Base-by-base conservation (phyloP, 352 stramenopile genomes). In the Pythium biforme region DNA sequence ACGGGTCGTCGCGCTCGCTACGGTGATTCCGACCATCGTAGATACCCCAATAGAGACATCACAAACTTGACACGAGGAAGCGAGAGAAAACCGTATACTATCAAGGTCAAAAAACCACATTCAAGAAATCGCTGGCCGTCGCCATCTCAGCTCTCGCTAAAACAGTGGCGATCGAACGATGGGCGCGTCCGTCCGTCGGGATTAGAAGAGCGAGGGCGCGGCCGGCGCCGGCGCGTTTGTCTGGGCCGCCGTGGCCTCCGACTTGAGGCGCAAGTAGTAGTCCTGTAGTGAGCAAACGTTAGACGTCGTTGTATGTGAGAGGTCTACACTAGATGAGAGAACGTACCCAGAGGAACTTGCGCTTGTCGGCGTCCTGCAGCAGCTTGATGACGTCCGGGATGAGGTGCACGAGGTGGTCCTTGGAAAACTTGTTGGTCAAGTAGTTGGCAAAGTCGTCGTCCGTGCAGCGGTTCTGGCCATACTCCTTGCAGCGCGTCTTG, bases 401-500 rank as follows among this genome's bases (percentile, higher is more conserved):
- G 26, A 94, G 64, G 54, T 88, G 69, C 64, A 92, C 54, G 41
- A 85, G 74, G 64, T 94, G 82, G 46, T 92, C 80, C 2, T 72
- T 54, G n/a, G 77, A 74, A 59, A 94, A 94, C 68, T 86, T 83
- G 66, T 73, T 79, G 57, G 69, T 69, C 64, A 94, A 50, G 58
- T 92, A 94, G 54, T 56, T 64, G 27, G 73, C 65, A 55, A 94
- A 94, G 61, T 89, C 66, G 39, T 85, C 76, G 69, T 92, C 78
- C 41, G 78, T 77, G 70, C 80, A 85, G 45, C 83, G 81, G 69
- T 89, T 92, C 73, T 94, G 86, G 26, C 86, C 83, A 56, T 89
- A 94, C 48, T 92, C 83, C 67, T 94, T 94, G 75, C 86, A 94
- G 58, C 81, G 84, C 46, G 70, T 82, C 70, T 92, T 92, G 72